Conservation (phyloP, 306 rosid genomes). For the Quercus aquifolioides region DNA sequence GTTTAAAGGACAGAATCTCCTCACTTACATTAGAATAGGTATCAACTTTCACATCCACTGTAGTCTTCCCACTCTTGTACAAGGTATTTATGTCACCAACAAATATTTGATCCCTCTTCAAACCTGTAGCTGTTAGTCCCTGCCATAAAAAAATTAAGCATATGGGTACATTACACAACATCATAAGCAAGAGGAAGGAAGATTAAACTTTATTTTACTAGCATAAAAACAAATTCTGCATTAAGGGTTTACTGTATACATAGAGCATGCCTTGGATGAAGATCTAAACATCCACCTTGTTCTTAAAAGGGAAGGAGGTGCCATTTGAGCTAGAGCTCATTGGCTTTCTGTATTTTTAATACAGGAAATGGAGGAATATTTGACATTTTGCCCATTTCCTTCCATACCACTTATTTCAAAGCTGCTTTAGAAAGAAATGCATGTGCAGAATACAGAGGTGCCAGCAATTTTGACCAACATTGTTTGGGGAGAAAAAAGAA, state of each 20-base stretch:
- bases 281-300: no score
- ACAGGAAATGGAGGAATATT: no score
- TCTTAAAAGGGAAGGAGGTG: no score
- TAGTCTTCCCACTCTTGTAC: slow-evolving; percentile 72
- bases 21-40: slow-evolving; percentile 74
- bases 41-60: slow-evolving; percentile 84
- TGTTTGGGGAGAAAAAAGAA: no score
- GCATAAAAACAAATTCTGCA: background rate
- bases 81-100: slow-evolving; percentile 74
- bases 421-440: no score
- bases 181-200: background rate
- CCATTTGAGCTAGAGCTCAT: no score
- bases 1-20: slow-evolving; percentile 3
- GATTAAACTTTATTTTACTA: background rate
- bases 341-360: no score
- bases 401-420: no score
- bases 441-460: no score
- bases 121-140: slow-evolving; percentile 84
- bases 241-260: background rate
- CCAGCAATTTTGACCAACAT: no score
- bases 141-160: slow-evolving; percentile 37
- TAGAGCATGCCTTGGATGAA: background rate
- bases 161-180: slow-evolving; percentile 11
- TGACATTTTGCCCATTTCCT: no score
- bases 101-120: slow-evolving; percentile 79